A percentile compares a stretch with the other conserved stretches of the same genome.
Evolutionary conservation across 495 filamentous ascomycete species (phyloP).

Genomic region (Haplographium delicatum): DNA sequence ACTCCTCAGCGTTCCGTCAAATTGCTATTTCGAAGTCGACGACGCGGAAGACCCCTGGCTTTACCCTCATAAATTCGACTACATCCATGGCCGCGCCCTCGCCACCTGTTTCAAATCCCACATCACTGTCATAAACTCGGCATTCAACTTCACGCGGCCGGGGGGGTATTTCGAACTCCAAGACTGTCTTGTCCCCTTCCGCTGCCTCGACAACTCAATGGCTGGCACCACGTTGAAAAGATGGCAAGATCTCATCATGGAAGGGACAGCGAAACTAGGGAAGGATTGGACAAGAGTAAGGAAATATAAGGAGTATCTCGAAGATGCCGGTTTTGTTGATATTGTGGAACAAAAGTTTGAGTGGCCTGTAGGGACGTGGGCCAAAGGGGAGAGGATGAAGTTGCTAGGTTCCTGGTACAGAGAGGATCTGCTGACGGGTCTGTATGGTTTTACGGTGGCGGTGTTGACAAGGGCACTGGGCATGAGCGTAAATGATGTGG

Average conservation of each 20-base stretch:
- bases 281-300: slow-evolving; percentile 14
- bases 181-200: slow-evolving; percentile 34
- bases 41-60: slow-evolving; percentile 48
- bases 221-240: slow-evolving; percentile 27
- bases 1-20: slow-evolving; percentile 35
- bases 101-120: slow-evolving; percentile 39
- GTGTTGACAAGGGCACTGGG: slow-evolving; percentile 48
- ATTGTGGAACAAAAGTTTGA: slow-evolving; percentile 48
- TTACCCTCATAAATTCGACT: slow-evolving; percentile 41
- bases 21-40: slow-evolving; percentile 44
- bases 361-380: slow-evolving; percentile 47
- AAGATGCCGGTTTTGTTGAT: slow-evolving; percentile 54
- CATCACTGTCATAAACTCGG: slow-evolving; percentile 34
- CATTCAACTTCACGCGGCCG: slow-evolving; percentile 38
- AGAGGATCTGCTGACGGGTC: slow-evolving; percentile 31
- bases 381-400: slow-evolving; percentile 41
- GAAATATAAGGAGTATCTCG: slow-evolving; percentile 30
- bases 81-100: slow-evolving; percentile 43
- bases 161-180: slow-evolving; percentile 48
- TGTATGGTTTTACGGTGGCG: slow-evolving; percentile 44
- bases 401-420: slow-evolving; percentile 40
- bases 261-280: slow-evolving; percentile 20
- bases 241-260: slow-evolving; percentile 29
- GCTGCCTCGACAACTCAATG: slow-evolving; percentile 26
- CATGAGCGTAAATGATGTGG: slow-evolving; percentile 44